phyloP scores from a whole-genome alignment of 352 stramenopile genomes.

The Phytophthora pisi region DNA sequence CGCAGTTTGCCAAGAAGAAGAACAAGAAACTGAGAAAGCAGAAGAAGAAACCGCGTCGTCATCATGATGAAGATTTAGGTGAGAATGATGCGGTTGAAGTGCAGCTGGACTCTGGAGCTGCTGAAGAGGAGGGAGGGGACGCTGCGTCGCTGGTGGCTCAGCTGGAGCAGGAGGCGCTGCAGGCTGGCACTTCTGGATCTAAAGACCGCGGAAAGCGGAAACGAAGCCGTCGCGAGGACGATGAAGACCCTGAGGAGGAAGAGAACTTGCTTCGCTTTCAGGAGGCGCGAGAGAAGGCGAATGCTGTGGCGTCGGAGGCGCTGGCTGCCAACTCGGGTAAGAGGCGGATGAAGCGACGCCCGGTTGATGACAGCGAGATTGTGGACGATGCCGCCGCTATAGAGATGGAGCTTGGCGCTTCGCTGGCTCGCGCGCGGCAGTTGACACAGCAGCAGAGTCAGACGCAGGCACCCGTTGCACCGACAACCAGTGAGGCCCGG shows the following conservation, averaged over 20 bases:
- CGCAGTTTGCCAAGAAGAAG: constrained; percentile 77
- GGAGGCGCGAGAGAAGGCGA: constrained; percentile 70
- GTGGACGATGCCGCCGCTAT: constrained; percentile 58
- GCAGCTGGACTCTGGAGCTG: constrained; percentile 14
- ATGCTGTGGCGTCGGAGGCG: constrained; percentile 47
- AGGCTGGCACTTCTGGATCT: constrained; percentile 22
- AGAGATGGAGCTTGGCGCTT: constrained; percentile 80
- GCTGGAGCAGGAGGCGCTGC: constrained; percentile 64
- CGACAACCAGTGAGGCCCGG: constrained; percentile 52
- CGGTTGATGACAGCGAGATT: constrained; percentile 44
- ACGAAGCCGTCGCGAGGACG: constrained; percentile 27
- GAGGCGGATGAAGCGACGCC: constrained; percentile 52
- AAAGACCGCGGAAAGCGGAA: constrained; percentile 70
- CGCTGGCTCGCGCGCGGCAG: constrained; percentile 68
- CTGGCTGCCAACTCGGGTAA: constrained; percentile 33
- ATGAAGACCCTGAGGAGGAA: constrained; percentile 57
- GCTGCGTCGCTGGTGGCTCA: constrained; percentile 54
- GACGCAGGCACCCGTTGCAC: constrained; percentile 11
- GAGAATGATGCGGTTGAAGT: constrained; percentile 46
- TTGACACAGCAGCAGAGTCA: constrained; percentile 51
- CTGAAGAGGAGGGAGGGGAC: constrained; percentile 25
- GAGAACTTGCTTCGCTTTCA: constrained; percentile 70
- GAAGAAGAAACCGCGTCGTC: constrained; percentile 65
- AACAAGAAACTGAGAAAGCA: constrained; percentile 80
- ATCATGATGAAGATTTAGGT: constrained; percentile 50